Evolutionary conservation across 306 rosid genomes (phyloP).

Genomic region (Malus sieversii): DNA sequence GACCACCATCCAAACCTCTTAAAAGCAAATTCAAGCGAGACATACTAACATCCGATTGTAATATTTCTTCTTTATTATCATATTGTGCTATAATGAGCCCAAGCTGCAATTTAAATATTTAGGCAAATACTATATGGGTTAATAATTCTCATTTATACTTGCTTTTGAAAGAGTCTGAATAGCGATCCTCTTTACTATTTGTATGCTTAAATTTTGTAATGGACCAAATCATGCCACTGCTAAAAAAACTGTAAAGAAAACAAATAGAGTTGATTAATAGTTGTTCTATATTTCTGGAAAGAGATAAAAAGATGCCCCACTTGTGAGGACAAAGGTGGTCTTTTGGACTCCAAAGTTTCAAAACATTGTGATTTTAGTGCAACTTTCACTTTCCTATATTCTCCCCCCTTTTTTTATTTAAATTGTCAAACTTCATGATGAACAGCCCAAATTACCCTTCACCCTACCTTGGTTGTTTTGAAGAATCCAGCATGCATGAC

Average conservation of each 20-base stretch:
- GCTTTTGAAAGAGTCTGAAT: neutral
- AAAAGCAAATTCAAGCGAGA: neutral
- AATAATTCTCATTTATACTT: neutral
- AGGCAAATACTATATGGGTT: neutral
- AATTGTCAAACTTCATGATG: neutral
- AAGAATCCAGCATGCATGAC: neutral
- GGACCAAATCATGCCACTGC: slow-evolving; percentile 1
- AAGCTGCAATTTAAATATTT: no score
- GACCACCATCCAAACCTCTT: neutral
- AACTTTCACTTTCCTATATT: slow-evolving; percentile 33
- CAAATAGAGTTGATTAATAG: slow-evolving; percentile 19
- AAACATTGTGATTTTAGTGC: slow-evolving; percentile 1
- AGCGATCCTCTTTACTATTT: neutral
- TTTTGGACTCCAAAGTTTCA: slow-evolving; percentile 17
- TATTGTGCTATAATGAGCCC: neutral
- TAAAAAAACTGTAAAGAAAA: slow-evolving; percentile 2
- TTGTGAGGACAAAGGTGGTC: slow-evolving; percentile 43
- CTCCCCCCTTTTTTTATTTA: slow-evolving; percentile 10
- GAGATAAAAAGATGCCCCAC: slow-evolving; percentile 19
- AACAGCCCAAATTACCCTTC: slow-evolving; percentile 7
- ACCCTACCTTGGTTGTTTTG: neutral
- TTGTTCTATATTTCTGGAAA: slow-evolving; percentile 24
- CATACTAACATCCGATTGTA: neutral
- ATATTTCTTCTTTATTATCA: neutral
- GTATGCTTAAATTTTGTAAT: slow-evolving; percentile 14